Evolutionary conservation across 1,139 yeast species (phyloP), one percentile per base, ranked within the genome.

Genomic region (Geotrichum histeridarum): DNA sequence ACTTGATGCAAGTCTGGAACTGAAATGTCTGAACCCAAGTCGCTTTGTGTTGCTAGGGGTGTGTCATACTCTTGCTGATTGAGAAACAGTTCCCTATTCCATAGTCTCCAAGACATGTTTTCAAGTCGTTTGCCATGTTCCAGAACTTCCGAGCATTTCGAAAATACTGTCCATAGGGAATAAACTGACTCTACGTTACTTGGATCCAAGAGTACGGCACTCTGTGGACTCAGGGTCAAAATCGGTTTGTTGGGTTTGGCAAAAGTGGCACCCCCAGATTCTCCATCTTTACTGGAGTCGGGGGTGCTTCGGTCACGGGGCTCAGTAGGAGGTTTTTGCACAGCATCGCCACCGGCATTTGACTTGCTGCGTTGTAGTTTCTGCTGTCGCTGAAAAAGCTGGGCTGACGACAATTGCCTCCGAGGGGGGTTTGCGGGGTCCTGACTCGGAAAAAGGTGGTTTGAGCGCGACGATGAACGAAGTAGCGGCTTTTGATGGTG

Each of bases 51-150:
- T 5, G 27, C 5, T 3, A 22, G 27, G 27, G 27, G 27, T 22
- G 27, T 22, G 27, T 22, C 27, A 22, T 27, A 5, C 4, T 30
- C 36, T 38, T 58, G 56, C 17, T 54, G 39, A 43, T 54, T 51
- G 39, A 54, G 56, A 18, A 73, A 63, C 2, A 78, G 54, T 48
- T 77, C 79, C 50, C 81, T 69, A 58, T 79, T 79, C 66, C 81
- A 80, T 39, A 80, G 73, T 41, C 85, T 69, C 84, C 84, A 81
- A 50, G 82, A 77, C 54, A 80, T 72, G 63, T 81, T 81, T 63
- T 80, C 84, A 11, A 81, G 67, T 18, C 85, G 70, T 53, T 76
- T 73, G 35, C 84, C 84, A 61, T 80, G 77, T 55, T 74, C 75
- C 44, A 81, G 72, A 56, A 73, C 73, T 55, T 76, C 74, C 17